Percentiles rank a stretch among this genome's conserved stretches.
Evolutionary conservation across 371 early-diverging fungal genomes (phyloP).

Genomic region (Mortierella polycephala): DNA sequence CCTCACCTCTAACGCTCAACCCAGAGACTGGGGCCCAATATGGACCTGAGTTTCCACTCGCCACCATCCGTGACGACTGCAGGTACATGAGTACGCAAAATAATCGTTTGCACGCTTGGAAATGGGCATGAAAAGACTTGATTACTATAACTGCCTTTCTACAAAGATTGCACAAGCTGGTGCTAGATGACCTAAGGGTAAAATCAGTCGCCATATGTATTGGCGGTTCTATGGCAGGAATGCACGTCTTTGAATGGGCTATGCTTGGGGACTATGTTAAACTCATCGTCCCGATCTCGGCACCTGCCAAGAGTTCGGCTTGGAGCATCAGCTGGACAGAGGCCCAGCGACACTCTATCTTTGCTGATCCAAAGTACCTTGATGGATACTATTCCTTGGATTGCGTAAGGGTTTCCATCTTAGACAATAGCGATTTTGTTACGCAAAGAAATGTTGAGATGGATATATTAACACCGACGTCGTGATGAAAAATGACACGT

Average conservation of each 20-base stretch:
- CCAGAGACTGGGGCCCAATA: conserved; percentile 80
- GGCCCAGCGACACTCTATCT: conserved; percentile 95
- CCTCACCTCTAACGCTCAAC: conserved; percentile 88
- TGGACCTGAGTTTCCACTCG: conserved; percentile 92
- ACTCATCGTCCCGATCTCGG: conserved; percentile 89
- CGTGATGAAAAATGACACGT: too few relatives aligned
- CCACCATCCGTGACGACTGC: conserved; percentile 91
- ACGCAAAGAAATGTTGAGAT: too few relatives aligned
- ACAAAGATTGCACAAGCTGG: conserved; percentile 72
- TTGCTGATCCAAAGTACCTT: conserved; percentile 84
- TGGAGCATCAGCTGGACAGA: conserved; percentile 99
- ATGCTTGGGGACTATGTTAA: conserved; percentile 85
- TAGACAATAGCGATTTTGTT: too few relatives aligned
- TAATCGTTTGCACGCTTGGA: too few relatives aligned
- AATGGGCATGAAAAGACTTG: background rate
- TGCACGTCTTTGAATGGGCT: conserved; percentile 96
- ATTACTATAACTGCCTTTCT: background rate
- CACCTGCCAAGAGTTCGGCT: conserved; percentile 93
- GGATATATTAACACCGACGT: too few relatives aligned
- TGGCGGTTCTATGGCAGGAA: conserved; percentile 97
- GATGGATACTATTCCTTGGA: conserved; percentile 76
- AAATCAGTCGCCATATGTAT: conserved; percentile 87
- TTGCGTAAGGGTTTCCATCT: conserved; percentile 43
- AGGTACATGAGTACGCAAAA: conserved; percentile 45
- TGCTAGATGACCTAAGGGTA: conserved; percentile 87